Evolutionary conservation across 2,329 filamentous ascomycete genomes (phyloP).

Genomic region (Xylariaceae sp.): DNA sequence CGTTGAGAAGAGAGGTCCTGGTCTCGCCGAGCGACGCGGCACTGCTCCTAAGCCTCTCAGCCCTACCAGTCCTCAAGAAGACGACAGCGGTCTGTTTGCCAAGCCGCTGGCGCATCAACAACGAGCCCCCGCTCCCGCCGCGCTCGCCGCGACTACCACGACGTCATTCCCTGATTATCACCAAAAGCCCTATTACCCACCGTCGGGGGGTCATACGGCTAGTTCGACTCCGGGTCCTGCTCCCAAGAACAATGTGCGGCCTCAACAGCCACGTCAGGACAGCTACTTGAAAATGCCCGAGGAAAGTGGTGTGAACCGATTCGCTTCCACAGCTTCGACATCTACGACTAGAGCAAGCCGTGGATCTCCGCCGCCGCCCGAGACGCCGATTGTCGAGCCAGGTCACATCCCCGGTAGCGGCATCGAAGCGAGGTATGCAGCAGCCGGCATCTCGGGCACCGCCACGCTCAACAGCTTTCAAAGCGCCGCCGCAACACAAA

Average conservation of each 20-base stretch:
- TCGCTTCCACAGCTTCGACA: constrained; percentile 79
- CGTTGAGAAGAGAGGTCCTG: constrained; percentile 53
- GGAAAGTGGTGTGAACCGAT: constrained; percentile 53
- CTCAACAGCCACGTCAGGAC: constrained; percentile 24
- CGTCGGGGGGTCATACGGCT: constrained; percentile 39
- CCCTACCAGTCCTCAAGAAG: constrained; percentile 69
- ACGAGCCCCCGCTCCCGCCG: constrained; percentile 1
- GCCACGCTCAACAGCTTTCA: constrained; percentile 75
- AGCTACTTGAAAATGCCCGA: constrained; percentile 35
- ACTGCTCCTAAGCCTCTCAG: constrained; percentile 73
- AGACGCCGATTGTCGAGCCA: constrained; percentile 77
- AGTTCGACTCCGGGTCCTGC: constrained; percentile 27
- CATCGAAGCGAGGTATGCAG: constrained; percentile 87
- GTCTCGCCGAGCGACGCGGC: constrained; percentile 75
- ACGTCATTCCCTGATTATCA: constrained; percentile 46
- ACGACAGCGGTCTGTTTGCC: constrained; percentile 76
- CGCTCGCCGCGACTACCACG: constrained; percentile 34
- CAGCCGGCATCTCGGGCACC: constrained; percentile 81
- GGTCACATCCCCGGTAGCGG: constrained; percentile 66
- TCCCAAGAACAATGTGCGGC: constrained; percentile 29
- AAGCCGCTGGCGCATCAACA: constrained; percentile 49
- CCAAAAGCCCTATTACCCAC: constrained; percentile 56
- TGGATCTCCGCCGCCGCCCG: constrained; percentile 89
- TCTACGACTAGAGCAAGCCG: constrained; percentile 88
- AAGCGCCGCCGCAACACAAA: constrained; percentile 75